phyloP scores from a whole-genome alignment of 2,329 filamentous ascomycete species.

The Colletotrichum musae region DNA sequence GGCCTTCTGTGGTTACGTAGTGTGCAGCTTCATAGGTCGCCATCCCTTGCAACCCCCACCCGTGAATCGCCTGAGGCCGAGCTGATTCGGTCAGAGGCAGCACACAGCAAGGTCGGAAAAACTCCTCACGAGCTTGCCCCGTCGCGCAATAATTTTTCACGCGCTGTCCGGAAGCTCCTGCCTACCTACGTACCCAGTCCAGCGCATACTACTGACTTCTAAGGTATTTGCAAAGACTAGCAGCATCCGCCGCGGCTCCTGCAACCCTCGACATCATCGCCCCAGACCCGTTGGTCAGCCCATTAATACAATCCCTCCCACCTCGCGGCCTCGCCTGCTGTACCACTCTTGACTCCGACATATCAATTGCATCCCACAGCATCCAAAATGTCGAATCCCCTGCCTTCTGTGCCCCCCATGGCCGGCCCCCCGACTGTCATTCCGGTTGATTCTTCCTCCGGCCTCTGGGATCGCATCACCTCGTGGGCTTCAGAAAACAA shows the following conservation, averaged over 20 bases:
- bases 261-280: slow-evolving; percentile 51
- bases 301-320: slow-evolving; percentile 33
- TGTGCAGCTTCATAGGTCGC: slow-evolving; percentile 28
- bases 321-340: slow-evolving; percentile 18
- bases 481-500: slow-evolving; percentile 97
- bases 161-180: slow-evolving; percentile 33
- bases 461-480: slow-evolving; percentile 90
- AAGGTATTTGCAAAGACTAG: slow-evolving; percentile 6
- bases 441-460: slow-evolving; percentile 71
- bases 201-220: slow-evolving; percentile 23
- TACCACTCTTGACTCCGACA: slow-evolving; percentile 36
- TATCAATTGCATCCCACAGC: slow-evolving; percentile 43
- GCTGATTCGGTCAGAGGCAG: slow-evolving; percentile 32
- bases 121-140: slow-evolving; percentile 39
- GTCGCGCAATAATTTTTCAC: slow-evolving; percentile 43
- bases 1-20: slow-evolving; percentile 39
- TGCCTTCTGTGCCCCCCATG: slow-evolving; percentile 62
- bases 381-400: slow-evolving; percentile 59
- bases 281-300: slow-evolving; percentile 28
- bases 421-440: slow-evolving; percentile 59
- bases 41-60: slow-evolving; percentile 37
- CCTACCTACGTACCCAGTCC: slow-evolving; percentile 8
- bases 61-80: slow-evolving; percentile 37
- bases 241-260: slow-evolving; percentile 46
- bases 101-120: slow-evolving; percentile 29